Conservation (phyloP, 208 protist genomes). For the Leishmania mexicana region DNA sequence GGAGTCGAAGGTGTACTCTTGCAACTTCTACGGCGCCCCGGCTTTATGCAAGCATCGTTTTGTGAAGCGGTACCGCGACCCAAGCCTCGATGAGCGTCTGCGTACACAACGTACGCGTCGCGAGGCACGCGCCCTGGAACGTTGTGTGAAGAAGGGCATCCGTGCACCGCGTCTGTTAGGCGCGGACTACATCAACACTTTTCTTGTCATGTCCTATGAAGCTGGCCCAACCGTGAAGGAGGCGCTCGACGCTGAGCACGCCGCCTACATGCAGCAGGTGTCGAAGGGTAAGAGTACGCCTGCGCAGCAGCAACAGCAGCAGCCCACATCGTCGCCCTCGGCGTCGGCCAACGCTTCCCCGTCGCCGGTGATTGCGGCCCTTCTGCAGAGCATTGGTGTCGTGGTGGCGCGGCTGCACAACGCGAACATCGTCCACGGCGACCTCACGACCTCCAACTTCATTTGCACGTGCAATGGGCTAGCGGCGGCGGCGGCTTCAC, state of each 20-base stretch:
- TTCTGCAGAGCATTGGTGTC: slow-evolving; percentile 85
- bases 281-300: not conserved
- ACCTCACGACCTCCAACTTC: slow-evolving; percentile 99
- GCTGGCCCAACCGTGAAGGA: slow-evolving; percentile 70
- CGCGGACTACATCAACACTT: slow-evolving; percentile 53
- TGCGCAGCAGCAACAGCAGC: not conserved
- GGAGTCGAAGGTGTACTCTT: slow-evolving; percentile 79
- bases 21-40: slow-evolving; percentile 57
- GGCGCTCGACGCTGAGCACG: slow-evolving; percentile 48
- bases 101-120: slow-evolving; percentile 75
- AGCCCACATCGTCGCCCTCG: slow-evolving; percentile 20
- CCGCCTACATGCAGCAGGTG: not conserved
- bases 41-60: slow-evolving; percentile 83
- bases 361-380: slow-evolving; percentile 27
- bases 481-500: not conserved
- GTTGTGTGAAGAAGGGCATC: slow-evolving; percentile 67
- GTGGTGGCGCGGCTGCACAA: slow-evolving; percentile 92
- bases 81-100: slow-evolving; percentile 70
- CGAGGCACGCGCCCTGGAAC: slow-evolving; percentile 74
- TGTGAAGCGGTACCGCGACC: slow-evolving; percentile 77
- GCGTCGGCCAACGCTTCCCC: slow-evolving; percentile 1
- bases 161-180: slow-evolving; percentile 61
- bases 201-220: slow-evolving; percentile 87
- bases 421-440: slow-evolving; percentile 95
- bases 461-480: slow-evolving; percentile 41